Evolutionary conservation across 2,329 filamentous ascomycete species (phyloP), one percentile per base, ranked within the genome.

Genomic region (Aspergillus calidoustus): DNA sequence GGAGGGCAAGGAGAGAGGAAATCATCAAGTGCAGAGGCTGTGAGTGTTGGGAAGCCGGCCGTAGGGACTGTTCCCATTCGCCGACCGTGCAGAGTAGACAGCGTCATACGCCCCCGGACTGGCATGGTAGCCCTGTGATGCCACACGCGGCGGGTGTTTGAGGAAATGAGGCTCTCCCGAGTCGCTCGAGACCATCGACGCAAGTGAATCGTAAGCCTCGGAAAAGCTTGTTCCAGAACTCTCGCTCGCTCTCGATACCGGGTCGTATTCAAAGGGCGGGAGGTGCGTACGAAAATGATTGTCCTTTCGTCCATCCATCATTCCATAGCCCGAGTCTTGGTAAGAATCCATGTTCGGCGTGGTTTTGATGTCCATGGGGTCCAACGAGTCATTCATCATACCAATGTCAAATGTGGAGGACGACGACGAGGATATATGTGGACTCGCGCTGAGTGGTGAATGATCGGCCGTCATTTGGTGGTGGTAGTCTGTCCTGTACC

Each of bases 331-430:
- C 5, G 69, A 63, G 28, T 78, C 73, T 22, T 73, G 72, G 57
- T 78, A 79, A 8, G 72, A 69, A 44, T 74, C 73, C 52, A 75
- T 68, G 41, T 69, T 69, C 17, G 74, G 68, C 4, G 64, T 63
- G 11, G 66, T 70, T 63, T 78, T 78, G 34, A 78, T 70, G 1
- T 79, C 76, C 66, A 77, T 73, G 2, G 76, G 74, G 31, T 78
- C 72, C 69, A 80, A 76, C 2, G 76, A 69, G 49, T 79, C 76
- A 47, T 69, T 73, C 23, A 78, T 67, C 63, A 77, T 71, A 13
- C 71, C 71, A 46, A 76, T 74, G 51, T 78, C 76, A 47, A 76
- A 75, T 3, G 69, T 71, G 1, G 76, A 77, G 2, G 77, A 78
- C 9, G 77, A 77, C 1, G 77, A 78, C 2, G 74, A 78, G 3